Evolutionary conservation across 768 basidiomycete species (phyloP).

Genomic region (Gymnopilus dilepis): DNA sequence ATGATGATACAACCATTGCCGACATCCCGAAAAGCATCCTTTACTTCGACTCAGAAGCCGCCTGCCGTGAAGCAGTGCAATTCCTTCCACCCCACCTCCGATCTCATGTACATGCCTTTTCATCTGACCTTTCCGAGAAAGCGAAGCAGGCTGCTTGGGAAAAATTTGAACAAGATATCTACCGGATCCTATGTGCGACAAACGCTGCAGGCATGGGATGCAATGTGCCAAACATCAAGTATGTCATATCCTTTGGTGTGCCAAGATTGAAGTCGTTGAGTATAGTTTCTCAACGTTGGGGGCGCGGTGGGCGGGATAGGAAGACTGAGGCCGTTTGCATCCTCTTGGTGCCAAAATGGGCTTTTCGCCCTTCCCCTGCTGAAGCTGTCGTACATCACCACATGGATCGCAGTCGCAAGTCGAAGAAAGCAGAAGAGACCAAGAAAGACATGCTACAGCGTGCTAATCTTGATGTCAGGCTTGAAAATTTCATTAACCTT

Average conservation of each 20-base stretch:
- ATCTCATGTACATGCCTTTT: slow-evolving; percentile 26
- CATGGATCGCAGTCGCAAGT: no score
- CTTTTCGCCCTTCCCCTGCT: slow-evolving; percentile 15
- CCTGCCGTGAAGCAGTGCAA: slow-evolving; percentile 20
- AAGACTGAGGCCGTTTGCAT: slow-evolving; percentile 14
- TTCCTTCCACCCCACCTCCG: slow-evolving; percentile 28
- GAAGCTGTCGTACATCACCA: background rate
- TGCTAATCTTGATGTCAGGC: slow-evolving; percentile 4
- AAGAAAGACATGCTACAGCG: slow-evolving; percentile 1
- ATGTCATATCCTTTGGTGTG: background rate
- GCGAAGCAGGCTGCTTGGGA: slow-evolving; percentile 26
- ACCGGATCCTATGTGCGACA: slow-evolving; percentile 26
- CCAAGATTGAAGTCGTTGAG: background rate
- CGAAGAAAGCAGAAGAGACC: no score
- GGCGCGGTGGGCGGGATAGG: slow-evolving; percentile 16
- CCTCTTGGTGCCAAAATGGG: slow-evolving; percentile 17
- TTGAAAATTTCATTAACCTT: slow-evolving; percentile 12
- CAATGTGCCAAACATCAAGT: background rate
- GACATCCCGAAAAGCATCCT: slow-evolving; percentile 24
- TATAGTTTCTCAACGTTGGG: slow-evolving; percentile 4
- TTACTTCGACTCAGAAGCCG: slow-evolving; percentile 26
- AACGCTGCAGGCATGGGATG: slow-evolving; percentile 14
- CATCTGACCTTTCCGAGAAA: slow-evolving; percentile 20
- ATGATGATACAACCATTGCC: slow-evolving; percentile 16
- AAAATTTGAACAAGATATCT: slow-evolving; percentile 20